phyloP scores from a whole-genome alignment of 2,329 filamentous ascomycete genomes.

The Pseudophaeomoniella oleicola region DNA sequence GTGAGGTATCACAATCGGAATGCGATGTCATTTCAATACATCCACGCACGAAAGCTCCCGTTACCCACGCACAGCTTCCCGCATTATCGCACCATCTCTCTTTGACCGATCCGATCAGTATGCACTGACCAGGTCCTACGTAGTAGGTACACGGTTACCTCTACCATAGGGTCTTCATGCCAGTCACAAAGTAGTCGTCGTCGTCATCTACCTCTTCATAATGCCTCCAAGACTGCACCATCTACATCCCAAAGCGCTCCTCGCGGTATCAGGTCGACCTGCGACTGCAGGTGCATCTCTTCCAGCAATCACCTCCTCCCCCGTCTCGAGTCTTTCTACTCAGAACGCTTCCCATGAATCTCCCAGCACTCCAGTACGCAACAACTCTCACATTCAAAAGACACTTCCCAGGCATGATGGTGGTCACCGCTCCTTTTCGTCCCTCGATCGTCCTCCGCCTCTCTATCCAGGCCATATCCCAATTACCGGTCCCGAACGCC shows the following conservation, averaged over 20 bases:
- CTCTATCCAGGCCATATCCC: conserved; percentile 91
- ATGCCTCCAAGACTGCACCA: not conserved
- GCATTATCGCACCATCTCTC: too few relatives aligned
- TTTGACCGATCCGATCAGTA: too few relatives aligned
- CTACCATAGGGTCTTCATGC: not conserved
- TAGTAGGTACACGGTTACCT: not conserved
- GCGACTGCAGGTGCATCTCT: not conserved
- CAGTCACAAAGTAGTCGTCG: not conserved
- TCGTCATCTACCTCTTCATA: not conserved
- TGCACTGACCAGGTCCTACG: not conserved
- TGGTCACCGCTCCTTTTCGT: conserved; percentile 36
- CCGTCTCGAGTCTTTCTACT: not conserved
- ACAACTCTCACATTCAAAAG: too few relatives aligned
- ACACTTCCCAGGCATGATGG: too few relatives aligned
- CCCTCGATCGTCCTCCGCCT: conserved; percentile 68
- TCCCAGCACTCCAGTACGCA: not conserved
- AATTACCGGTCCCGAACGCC: conserved; percentile 62
- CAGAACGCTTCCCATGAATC: not conserved
- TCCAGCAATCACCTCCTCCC: not conserved
- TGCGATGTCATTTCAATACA: too few relatives aligned
- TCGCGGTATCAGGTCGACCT: not conserved
- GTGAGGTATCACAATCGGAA: too few relatives aligned
- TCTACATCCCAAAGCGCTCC: not conserved
- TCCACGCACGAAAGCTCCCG: too few relatives aligned
- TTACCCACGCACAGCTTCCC: not conserved